Evolutionary conservation across 495 filamentous ascomycete species (phyloP), one percentile per base, ranked within the genome.

Genomic region (Chaetomium tenue): DNA sequence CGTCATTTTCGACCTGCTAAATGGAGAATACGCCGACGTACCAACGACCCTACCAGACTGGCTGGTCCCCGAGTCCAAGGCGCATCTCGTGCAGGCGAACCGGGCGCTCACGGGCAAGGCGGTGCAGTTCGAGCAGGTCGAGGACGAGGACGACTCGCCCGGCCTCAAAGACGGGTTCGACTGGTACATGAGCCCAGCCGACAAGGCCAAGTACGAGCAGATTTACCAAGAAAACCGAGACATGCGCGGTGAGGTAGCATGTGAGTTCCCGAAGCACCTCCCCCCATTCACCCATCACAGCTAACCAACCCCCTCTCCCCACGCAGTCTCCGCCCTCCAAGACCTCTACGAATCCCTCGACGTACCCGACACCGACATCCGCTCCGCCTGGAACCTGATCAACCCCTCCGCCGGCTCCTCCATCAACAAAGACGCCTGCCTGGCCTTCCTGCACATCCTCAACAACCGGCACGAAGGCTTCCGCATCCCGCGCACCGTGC

Each of bases 151-250:
- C 66, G 91, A 93, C 71, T 85, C 84, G 23, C 85, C 86, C 5
- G 91, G 94, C 7, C 78, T 98, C 60, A 96, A 94, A 73, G 91
- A 96, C 77, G 92, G 93, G 1, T 98, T 98, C 76, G 94, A 98
- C 75, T 98, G 94, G 94, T 98, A 98, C 77, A 98, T 98, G 92
- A 90, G 85, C 64, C 94, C 94, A 2, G 76, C 81, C 47, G 92
- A 98, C 74, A 93, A 91, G 77, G 71, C 86, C 60, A 96, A 95
- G 77, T 98, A 98, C 76, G 91, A 97, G 74, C 90, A 92, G 54
- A 98, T 98, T 74, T 98, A 97, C 76, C 88, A 85, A 63, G 90
- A 94, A 66, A 93, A 91, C 76, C 85, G 90, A 57, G 89, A 92
- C 74, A 84, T 86, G 66, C 89, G 91, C 48, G 94, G 94, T 63